Evolutionary conservation across 2,329 filamentous ascomycete species (phyloP).

Genomic region (Remersonia thermophila): DNA sequence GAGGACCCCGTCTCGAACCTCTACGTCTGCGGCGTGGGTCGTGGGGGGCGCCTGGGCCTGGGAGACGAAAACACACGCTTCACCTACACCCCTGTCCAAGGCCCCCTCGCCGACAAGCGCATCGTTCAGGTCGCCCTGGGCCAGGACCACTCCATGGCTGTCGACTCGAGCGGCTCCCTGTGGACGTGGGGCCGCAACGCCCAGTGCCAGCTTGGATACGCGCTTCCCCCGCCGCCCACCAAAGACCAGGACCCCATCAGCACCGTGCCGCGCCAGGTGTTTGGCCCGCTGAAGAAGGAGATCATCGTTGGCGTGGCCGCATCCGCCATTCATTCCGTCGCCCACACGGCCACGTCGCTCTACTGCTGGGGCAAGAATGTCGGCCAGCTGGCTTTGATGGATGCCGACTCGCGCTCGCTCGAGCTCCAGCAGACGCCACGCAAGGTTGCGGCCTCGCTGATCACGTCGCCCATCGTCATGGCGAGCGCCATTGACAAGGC

Average conservation of each 20-base stretch:
- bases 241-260: constrained; percentile 78
- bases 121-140: constrained; percentile 71
- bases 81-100: constrained; percentile 70
- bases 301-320: constrained; percentile 70
- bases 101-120: constrained; percentile 61
- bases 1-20: constrained; percentile 80
- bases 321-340: constrained; percentile 82
- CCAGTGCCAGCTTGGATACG: constrained; percentile 76
- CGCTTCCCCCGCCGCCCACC: constrained; percentile 51
- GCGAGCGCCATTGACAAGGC: constrained; percentile 85
- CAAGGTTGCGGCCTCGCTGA: constrained; percentile 76
- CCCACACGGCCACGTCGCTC: constrained; percentile 66
- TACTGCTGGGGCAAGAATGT: constrained; percentile 95
- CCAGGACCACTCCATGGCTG: constrained; percentile 79
- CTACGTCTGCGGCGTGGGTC: constrained; percentile 84
- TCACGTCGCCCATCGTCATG: constrained; percentile 59
- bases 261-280: constrained; percentile 72
- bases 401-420: constrained; percentile 84
- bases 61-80: constrained; percentile 87
- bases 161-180: constrained; percentile 76
- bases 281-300: constrained; percentile 83
- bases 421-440: constrained; percentile 72
- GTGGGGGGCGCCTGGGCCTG: constrained; percentile 76
- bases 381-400: constrained; percentile 85
- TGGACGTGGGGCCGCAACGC: constrained; percentile 92